These are phyloP conservation scores for Agrostemma githago DNA, from an alignment of 148 eudicot species.

Conservation along the genomic window DNA sequence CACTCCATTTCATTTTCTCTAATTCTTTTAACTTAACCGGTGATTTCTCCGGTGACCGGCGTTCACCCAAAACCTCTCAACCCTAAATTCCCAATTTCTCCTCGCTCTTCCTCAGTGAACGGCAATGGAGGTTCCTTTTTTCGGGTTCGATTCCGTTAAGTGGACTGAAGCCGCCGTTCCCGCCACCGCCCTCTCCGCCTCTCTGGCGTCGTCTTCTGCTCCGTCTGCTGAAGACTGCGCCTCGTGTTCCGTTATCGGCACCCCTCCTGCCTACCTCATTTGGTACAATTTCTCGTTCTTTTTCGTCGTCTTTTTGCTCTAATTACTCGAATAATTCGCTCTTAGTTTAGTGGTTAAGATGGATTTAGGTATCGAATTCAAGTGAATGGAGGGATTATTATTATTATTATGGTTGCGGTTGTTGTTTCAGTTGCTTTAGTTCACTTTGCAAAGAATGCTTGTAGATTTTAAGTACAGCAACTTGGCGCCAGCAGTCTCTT, in stretches of 20 bases:
- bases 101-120: not conserved
- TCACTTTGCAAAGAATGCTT: no score
- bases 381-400: no score
- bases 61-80: no score
- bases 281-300: slow-evolving; percentile 38
- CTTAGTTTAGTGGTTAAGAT: not conserved
- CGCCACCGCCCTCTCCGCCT: not conserved
- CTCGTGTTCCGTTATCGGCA: slow-evolving; percentile 57
- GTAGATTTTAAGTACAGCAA: no score
- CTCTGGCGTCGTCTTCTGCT: slow-evolving; percentile 17
- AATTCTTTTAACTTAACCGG: no score
- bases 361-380: not conserved
- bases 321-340: no score
- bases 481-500: no score
- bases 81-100: no score
- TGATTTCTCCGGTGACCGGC: no score
- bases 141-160: slow-evolving; percentile 55
- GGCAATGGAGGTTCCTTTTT: slow-evolving; percentile 76
- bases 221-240: slow-evolving; percentile 44
- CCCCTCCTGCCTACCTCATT: slow-evolving; percentile 63
- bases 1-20: no score
- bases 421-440: not conserved
- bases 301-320: no score
- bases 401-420: no score
- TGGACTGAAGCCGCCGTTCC: slow-evolving; percentile 67